Conservation (phyloP, 495 filamentous ascomycete genomes). For the Oidiodendron maius region DNA sequence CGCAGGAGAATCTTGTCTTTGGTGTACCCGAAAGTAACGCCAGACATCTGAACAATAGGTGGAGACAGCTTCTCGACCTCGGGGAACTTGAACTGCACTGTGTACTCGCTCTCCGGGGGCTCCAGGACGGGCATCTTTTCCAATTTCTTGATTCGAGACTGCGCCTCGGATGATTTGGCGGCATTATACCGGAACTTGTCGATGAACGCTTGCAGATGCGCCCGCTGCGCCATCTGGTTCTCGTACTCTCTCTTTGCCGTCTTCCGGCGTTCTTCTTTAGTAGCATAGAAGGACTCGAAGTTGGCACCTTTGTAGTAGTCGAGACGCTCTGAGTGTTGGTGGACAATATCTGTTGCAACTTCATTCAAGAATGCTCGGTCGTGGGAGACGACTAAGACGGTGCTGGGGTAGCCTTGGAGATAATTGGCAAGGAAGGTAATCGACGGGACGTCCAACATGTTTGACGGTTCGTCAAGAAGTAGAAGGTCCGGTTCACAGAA, state of each 20-base stretch:
- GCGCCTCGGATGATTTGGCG: constrained; percentile 96
- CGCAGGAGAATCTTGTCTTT: constrained; percentile 72
- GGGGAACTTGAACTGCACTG: constrained; percentile 94
- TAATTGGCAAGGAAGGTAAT: constrained; percentile 98
- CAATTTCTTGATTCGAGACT: constrained; percentile 97
- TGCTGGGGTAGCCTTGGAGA: constrained; percentile 89
- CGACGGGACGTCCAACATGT: constrained; percentile 99
- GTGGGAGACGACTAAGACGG: constrained; percentile 94
- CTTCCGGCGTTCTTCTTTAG: constrained; percentile 94
- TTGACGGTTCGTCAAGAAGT: constrained; percentile 97
- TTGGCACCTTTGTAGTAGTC: constrained; percentile 99
- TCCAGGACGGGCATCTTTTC: constrained; percentile 93
- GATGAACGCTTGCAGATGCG: constrained; percentile 90
- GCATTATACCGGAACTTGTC: constrained; percentile 99
- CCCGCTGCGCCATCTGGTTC: constrained; percentile 90
- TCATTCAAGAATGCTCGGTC: constrained; percentile 99
- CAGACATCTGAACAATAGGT: constrained; percentile 95
- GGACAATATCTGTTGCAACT: constrained; percentile 98
- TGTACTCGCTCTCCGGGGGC: constrained; percentile 88
- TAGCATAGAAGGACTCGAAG: constrained; percentile 97
- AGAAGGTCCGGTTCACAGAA: constrained; percentile 98
- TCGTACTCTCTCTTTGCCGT: constrained; percentile 96
- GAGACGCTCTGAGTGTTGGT: constrained; percentile 93
- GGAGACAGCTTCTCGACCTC: constrained; percentile 97
- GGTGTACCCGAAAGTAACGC: constrained; percentile 86